These are phyloP conservation scores for Aspergillus sp. DNA, from an alignment of 2,329 filamentous ascomycete species.

Conservation along the genomic window DNA sequence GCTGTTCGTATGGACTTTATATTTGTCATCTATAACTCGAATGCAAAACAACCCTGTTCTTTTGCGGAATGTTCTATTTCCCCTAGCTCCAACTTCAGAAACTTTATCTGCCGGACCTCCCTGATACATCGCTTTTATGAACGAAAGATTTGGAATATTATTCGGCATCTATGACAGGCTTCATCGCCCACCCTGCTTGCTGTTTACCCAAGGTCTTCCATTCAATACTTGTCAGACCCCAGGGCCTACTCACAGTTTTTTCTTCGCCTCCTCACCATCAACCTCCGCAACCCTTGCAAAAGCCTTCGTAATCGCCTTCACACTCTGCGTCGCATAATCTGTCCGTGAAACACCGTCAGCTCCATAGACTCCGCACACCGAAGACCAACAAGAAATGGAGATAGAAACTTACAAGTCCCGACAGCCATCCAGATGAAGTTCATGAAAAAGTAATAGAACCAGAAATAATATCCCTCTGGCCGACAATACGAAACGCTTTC, in stretches of 20 bases:
- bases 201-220: too few species aligned
- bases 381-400: neutral
- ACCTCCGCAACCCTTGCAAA: neutral
- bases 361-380: neutral
- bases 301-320: neutral
- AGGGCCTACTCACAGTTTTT: neutral
- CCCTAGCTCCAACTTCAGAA: too few species aligned
- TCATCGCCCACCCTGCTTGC: too few species aligned
- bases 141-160: too few species aligned
- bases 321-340: neutral
- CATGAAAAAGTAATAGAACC: constrained; percentile 58
- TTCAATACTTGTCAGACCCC: neutral
- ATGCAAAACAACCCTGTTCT: too few species aligned
- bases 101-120: too few species aligned
- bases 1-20: too few species aligned
- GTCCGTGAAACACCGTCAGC: neutral
- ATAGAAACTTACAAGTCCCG: constrained; percentile 36
- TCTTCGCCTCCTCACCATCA: neutral
- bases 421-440: constrained; percentile 59
- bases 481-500: constrained; percentile 50
- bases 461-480: constrained; percentile 57
- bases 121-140: too few species aligned
- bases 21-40: too few species aligned
- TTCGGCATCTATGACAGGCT: too few species aligned
- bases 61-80: too few species aligned